These are phyloP conservation scores for Thalassiosira oceanica DNA, from an alignment of 352 stramenopile genomes.

Conservation along the genomic window DNA sequence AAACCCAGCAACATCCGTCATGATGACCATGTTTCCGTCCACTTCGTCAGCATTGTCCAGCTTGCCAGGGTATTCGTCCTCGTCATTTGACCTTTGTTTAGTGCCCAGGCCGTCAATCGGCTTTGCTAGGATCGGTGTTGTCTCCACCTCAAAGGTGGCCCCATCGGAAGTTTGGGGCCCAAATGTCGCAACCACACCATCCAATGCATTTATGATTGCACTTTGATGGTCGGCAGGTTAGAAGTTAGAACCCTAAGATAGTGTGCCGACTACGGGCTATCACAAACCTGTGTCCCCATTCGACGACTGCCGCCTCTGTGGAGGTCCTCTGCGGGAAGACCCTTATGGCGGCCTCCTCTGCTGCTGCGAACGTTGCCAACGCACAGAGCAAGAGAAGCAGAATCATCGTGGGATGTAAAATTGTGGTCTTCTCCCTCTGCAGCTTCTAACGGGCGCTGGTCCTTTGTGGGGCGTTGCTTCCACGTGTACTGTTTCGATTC, in stretches of 20 bases:
- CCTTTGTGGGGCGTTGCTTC: too few species aligned
- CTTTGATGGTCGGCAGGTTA: too few species aligned
- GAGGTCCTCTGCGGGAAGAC: slow-evolving; percentile 65
- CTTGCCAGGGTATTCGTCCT: slow-evolving; percentile 13
- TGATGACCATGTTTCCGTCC: slow-evolving; percentile 77
- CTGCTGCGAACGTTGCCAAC: neutral
- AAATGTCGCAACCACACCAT: slow-evolving; percentile 73
- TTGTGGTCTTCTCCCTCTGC: too few species aligned
- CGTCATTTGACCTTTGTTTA: slow-evolving; percentile 11
- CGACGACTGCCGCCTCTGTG: slow-evolving; percentile 74
- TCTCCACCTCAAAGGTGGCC: slow-evolving; percentile 79
- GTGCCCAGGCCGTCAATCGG: slow-evolving; percentile 64
- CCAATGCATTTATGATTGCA: slow-evolving; percentile 78
- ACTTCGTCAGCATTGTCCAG: slow-evolving; percentile 73
- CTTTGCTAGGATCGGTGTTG: slow-evolving; percentile 57
- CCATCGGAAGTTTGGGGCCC: slow-evolving; percentile 75
- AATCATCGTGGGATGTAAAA: too few species aligned
- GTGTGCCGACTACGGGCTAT: too few species aligned
- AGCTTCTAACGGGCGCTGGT: too few species aligned
- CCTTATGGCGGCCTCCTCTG: neutral
- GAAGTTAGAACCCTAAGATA: too few species aligned
- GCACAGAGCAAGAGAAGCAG: slow-evolving; percentile 1
- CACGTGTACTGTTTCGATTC: too few species aligned
- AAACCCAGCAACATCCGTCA: slow-evolving; percentile 67
- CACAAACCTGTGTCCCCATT: slow-evolving; percentile 81